Conservation (phyloP, 2,329 filamentous ascomycete genomes). For the Neospermospora avenae region DNA sequence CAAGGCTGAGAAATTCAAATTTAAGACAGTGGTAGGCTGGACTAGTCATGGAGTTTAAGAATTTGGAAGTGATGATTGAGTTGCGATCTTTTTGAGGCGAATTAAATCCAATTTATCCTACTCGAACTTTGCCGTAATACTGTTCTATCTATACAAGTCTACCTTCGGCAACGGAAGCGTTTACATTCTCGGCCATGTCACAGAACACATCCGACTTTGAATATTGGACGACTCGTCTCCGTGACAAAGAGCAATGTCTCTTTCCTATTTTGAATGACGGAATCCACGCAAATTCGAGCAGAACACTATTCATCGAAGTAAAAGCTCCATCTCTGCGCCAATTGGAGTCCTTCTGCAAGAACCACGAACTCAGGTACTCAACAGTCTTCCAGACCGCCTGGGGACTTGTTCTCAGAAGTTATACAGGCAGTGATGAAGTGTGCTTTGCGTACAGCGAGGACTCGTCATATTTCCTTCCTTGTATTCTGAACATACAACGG, state of each 20-base stretch:
- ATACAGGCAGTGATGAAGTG: constrained; percentile 34
- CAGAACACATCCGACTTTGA: neutral
- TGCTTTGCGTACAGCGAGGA: constrained; percentile 39
- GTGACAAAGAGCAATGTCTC: constrained; percentile 1
- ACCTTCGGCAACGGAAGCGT: neutral
- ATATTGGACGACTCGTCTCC: constrained; percentile 1
- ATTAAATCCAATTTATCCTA: neutral
- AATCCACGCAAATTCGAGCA: neutral
- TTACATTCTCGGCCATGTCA: neutral
- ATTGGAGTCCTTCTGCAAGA: constrained; percentile 36
- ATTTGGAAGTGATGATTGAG: neutral
- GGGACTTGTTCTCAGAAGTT: constrained; percentile 41
- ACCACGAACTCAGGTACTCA: constrained; percentile 36
- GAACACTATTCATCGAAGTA: neutral
- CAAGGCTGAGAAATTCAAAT: neutral
- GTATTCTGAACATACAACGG: neutral
- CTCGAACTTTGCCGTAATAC: neutral
- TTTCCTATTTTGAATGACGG: neutral
- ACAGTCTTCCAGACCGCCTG: constrained; percentile 39
- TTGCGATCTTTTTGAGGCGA: neutral
- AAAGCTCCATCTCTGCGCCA: neutral
- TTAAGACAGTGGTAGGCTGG: neutral
- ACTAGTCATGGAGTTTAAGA: neutral
- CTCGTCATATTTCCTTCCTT: constrained; percentile 30
- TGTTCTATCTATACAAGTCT: neutral